Base-by-base conservation (phyloP, 495 filamentous ascomycete species). In the Trichocladium uniseriatum region DNA sequence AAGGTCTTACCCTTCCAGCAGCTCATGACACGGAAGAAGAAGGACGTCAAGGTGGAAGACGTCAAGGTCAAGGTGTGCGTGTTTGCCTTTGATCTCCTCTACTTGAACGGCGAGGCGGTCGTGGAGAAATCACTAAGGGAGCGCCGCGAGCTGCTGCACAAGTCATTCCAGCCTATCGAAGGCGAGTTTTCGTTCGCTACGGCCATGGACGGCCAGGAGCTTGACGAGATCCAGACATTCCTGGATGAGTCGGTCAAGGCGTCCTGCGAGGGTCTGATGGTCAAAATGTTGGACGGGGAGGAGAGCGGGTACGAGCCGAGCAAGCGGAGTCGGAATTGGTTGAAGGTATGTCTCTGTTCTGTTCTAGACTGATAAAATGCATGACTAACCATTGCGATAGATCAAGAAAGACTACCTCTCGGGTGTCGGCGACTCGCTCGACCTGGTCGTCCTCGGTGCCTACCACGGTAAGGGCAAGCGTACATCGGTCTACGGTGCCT, bases 391-490 rank as follows among this genome's bases (percentile, higher is more conserved):
- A 14, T 27, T 14, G 19, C 39, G 40, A 28, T 49, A 86, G 82
- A 83, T 96, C 62, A 98, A 98, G 59, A 98, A 98, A 64, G 92
- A 98, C 58, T 98, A 98, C 68, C 84, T 98, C 45, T 69, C 82
- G 9, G 89, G 91, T 41, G 79, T 95, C 10, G 92, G 92, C 47
- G 92, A 98, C 70, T 96, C 90, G 3, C 82, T 98, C 13, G 92
- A 98, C 62, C 82, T 98, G 21, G 94, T 97, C 41, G 92, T 98
- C 4, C 74, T 98, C 0, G 92, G 92, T 22, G 92, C 90, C 27
- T 97, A 98, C 73, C 80, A 84, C 64, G 92, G 92, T 58, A 87
- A 82, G 59, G 92, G 92, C 53, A 98, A 97, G 65, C 87, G 92
- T 42, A 95, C 94, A 0, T 89, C 84, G 0, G 84, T 90, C 27